These are phyloP conservation scores for Claviceps sp. DNA, from an alignment of 2,329 filamentous ascomycete genomes.

Conservation along the genomic window DNA sequence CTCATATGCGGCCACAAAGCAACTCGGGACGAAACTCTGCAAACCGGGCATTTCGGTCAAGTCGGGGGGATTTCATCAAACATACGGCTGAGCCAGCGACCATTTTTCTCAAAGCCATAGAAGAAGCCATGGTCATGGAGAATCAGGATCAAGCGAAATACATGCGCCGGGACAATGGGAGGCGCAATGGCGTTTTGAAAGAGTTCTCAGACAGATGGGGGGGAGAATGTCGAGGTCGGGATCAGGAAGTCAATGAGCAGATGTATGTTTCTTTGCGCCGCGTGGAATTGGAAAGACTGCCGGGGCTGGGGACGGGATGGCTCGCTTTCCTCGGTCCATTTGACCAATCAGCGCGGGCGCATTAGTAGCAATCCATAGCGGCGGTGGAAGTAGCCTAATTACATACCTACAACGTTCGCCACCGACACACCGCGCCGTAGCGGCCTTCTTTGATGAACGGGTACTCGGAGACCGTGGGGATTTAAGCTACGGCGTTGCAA, in stretches of 20 bases:
- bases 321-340: slow-evolving; percentile 19
- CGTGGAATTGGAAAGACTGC: background rate
- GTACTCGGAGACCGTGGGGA: background rate
- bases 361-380: slow-evolving; percentile 7
- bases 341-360: slow-evolving; percentile 18
- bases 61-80: slow-evolving; percentile 12
- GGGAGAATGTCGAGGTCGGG: background rate
- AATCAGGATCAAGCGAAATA: slow-evolving; percentile 17
- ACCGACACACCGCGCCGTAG: background rate
- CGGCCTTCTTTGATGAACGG: too few species aligned
- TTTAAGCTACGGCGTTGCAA: background rate
- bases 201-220: background rate
- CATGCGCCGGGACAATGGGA: slow-evolving; percentile 15
- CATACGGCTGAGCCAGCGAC: slow-evolving; percentile 42
- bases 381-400: slow-evolving; percentile 5
- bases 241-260: background rate
- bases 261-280: slow-evolving; percentile 6
- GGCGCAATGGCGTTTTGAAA: slow-evolving; percentile 2
- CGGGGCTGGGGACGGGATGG: background rate
- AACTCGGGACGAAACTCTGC: background rate
- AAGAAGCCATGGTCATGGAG: slow-evolving; percentile 40
- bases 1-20: background rate
- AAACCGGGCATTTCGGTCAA: background rate
- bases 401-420: background rate
- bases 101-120: slow-evolving; percentile 51